Evolutionary conservation across 768 basidiomycete species (phyloP).

Genomic region (Russula compacta): DNA sequence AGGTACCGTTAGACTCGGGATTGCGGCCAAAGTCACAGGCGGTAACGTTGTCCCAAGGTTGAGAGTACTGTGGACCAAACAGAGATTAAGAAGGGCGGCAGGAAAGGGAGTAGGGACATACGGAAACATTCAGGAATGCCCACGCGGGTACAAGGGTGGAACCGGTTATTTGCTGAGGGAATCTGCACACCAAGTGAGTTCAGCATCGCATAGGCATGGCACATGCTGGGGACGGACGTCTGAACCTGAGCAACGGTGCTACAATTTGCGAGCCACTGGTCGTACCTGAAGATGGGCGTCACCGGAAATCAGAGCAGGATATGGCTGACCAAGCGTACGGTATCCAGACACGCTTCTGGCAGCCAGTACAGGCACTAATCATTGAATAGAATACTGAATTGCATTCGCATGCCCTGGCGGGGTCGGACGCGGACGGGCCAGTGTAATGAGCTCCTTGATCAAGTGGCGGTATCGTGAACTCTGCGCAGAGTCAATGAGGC

Average conservation of each 20-base stretch:
- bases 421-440: background rate
- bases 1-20: background rate
- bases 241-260: background rate
- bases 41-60: constrained; percentile 3
- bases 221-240: background rate
- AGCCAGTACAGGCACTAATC: constrained; percentile 6
- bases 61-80: background rate
- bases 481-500: background rate
- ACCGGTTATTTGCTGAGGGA: background rate
- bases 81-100: background rate
- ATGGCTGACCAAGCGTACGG: background rate
- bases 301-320: background rate
- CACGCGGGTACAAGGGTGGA: constrained; percentile 2
- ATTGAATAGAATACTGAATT: constrained; percentile 7
- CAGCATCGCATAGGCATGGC: background rate
- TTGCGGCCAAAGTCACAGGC: background rate
- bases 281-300: background rate
- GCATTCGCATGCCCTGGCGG: background rate
- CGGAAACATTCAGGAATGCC: constrained; percentile 6
- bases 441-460: background rate
- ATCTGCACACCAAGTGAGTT: background rate
- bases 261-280: constrained; percentile 1
- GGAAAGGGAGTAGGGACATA: background rate
- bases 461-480: constrained; percentile 1
- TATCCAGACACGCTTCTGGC: constrained; percentile 5